Evolutionary conservation across 2,329 filamentous ascomycete species (phyloP).

Genomic region (Colletotrichum brevisporum): DNA sequence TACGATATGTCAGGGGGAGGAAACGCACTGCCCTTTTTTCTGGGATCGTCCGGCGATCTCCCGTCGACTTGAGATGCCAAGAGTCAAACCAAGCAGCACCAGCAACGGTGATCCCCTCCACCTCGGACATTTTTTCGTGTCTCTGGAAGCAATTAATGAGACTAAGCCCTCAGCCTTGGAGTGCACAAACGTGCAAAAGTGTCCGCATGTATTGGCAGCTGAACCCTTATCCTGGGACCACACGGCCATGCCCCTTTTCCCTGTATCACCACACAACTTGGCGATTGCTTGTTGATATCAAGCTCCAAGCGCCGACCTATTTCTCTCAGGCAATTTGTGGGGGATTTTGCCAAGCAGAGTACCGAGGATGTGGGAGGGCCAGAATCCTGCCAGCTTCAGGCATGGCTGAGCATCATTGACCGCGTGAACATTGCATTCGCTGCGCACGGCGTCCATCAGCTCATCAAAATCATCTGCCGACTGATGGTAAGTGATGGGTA

Average conservation of each 20-base stretch:
- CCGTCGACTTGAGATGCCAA: slow-evolving; percentile 3
- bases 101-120: not conserved
- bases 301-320: not conserved
- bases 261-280: not conserved
- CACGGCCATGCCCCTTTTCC: no score
- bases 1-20: no score
- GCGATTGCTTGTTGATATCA: not conserved
- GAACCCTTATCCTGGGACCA: slow-evolving; percentile 4
- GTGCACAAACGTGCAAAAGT: slow-evolving; percentile 2
- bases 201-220: not conserved
- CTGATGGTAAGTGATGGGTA: not conserved
- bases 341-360: no score
- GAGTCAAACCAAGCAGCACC: no score
- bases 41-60: not conserved
- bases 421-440: slow-evolving; percentile 7
- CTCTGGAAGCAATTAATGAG: not conserved
- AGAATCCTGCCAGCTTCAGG: not conserved
- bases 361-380: not conserved
- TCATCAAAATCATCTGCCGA: not conserved
- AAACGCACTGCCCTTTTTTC: no score
- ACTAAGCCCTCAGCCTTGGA: not conserved
- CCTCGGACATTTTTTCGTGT: not conserved
- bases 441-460: slow-evolving; percentile 9
- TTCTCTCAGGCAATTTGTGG: no score
- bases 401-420: slow-evolving; percentile 5